Conservation (phyloP, 108 stramenopile genomes). For the Skeletonema menzelii region DNA sequence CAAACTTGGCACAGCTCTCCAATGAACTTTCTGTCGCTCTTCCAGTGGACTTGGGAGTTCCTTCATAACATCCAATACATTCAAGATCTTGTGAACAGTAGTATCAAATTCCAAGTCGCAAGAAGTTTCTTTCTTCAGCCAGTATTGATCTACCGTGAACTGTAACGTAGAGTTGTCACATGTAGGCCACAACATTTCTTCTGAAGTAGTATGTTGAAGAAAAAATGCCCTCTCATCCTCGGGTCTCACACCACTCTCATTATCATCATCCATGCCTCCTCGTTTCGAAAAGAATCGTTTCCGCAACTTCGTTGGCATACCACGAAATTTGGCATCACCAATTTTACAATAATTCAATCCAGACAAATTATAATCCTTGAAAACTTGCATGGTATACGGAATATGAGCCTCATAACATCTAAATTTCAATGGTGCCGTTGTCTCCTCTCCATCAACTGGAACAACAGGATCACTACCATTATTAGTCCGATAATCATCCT, state of each 20-base stretch:
- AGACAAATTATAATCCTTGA: constrained; percentile 75
- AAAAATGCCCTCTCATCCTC: constrained; percentile 31
- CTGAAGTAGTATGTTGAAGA: constrained; percentile 14
- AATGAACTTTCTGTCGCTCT: constrained; percentile 71
- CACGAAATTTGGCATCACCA: constrained; percentile 56
- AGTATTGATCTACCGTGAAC: constrained; percentile 11
- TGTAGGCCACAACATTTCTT: constrained; percentile 38
- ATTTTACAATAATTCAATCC: constrained; percentile 84
- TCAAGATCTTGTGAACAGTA: constrained; percentile 64
- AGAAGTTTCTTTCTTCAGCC: constrained; percentile 62
- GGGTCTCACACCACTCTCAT: neutral
- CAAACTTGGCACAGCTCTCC: constrained; percentile 88
- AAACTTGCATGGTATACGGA: constrained; percentile 91
- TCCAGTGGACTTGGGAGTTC: constrained; percentile 49
- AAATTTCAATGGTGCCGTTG: constrained; percentile 54
- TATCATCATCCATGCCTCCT: constrained; percentile 3
- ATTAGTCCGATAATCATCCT: neutral
- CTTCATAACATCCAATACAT: constrained; percentile 67
- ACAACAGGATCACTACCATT: neutral
- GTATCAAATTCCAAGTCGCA: constrained; percentile 84
- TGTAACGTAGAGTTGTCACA: constrained; percentile 5
- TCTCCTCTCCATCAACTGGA: constrained; percentile 16
- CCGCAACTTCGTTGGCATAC: constrained; percentile 43
- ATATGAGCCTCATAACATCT: constrained; percentile 92
- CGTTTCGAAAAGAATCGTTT: constrained; percentile 14